A percentile compares a stretch with the other conserved stretches of the same genome.
Evolutionary conservation across 2,329 filamentous ascomycete species (phyloP).

Genomic region (Sordariomycetes sp.): DNA sequence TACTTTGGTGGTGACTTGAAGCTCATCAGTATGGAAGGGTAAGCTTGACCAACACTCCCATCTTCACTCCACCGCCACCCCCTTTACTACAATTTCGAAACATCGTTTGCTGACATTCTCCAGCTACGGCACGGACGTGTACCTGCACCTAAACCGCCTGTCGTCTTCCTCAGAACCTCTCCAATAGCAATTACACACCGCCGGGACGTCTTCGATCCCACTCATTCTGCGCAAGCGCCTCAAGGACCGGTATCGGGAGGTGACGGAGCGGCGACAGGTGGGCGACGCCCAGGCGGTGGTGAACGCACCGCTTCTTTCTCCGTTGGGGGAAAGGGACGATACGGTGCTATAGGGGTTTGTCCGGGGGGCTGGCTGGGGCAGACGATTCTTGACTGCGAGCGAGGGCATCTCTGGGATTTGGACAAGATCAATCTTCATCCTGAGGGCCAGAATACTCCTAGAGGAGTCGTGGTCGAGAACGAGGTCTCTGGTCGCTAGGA

Average conservation of each 20-base stretch:
- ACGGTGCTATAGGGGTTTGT: too few species aligned
- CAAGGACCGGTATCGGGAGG: slow-evolving; percentile 56
- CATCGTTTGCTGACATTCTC: slow-evolving; percentile 7
- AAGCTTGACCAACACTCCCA: too few species aligned
- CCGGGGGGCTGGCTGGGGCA: too few species aligned
- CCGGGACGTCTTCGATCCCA: slow-evolving; percentile 21
- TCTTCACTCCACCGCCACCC: too few species aligned
- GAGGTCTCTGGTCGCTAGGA: too few species aligned
- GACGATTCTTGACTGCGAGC: too few species aligned
- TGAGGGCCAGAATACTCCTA: too few species aligned
- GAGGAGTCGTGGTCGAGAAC: too few species aligned
- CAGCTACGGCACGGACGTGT: slow-evolving; percentile 96
- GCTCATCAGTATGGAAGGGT: slow-evolving; percentile 99
- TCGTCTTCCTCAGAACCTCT: slow-evolving; percentile 93
- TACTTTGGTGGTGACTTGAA: slow-evolving; percentile 98
- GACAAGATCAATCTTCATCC: too few species aligned
- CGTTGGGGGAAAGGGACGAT: neutral
- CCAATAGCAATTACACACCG: slow-evolving; percentile 72
- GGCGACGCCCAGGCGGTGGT: slow-evolving; percentile 77
- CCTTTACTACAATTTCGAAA: slow-evolving; percentile 2
- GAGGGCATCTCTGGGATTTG: too few species aligned
- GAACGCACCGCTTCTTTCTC: slow-evolving; percentile 42
- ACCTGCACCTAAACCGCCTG: slow-evolving; percentile 91
- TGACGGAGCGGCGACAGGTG: slow-evolving; percentile 82
- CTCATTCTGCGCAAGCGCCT: slow-evolving; percentile 54